Evolutionary conservation across 2,329 filamentous ascomycete species (phyloP), one percentile per base, ranked within the genome.

Genomic region (Alternaria postmessia): DNA sequence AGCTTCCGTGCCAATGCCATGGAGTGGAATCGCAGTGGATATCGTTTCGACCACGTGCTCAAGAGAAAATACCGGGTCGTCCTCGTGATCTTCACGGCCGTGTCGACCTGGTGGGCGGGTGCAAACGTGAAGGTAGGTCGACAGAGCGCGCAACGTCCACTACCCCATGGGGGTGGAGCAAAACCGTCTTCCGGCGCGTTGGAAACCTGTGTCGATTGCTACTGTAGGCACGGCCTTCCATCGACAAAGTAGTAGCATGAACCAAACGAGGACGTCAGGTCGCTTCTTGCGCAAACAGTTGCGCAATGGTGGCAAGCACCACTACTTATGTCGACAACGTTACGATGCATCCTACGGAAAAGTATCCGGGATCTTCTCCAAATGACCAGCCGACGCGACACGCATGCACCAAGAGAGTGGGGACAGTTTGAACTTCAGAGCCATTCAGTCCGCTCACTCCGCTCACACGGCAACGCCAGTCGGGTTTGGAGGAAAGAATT

Each of bases 121-220:
- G 39, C 7, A 20, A 51, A 16, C 22, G 46, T 11, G 38, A 34
- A 26, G 18, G 54, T 4, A 51, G 26, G 2, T 32, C 38, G 38
- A 38, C 41, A 16, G 22, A 52, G 32, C 18, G 24, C 6, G 18
- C 22, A 28, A 39, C 22, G 24, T 30, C 46, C 57, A 60, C 43
- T 34, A 59, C 65, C 62, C 67, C 67, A 58, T 61, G 66, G 66
- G 62, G 62, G 32, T 61, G 61, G 34, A 38, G 49, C 41, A 39
- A 20, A 61, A 55, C 57, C 52, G 59, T 61, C 39, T 42, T 59
- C 53, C 62, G 63, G 53, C 24, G n/a, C 9, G 20, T 52, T 49
- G 63, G 59, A 61, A 42, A 47, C 44, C 48, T 39, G 47, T 44
- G 57, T 32, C 43, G 38, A 57, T 62, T 24, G n/a, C 16, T 46